These are phyloP conservation scores for Lipomyces yamadae DNA, from an alignment of 805 yeast species.

Conservation along the genomic window DNA sequence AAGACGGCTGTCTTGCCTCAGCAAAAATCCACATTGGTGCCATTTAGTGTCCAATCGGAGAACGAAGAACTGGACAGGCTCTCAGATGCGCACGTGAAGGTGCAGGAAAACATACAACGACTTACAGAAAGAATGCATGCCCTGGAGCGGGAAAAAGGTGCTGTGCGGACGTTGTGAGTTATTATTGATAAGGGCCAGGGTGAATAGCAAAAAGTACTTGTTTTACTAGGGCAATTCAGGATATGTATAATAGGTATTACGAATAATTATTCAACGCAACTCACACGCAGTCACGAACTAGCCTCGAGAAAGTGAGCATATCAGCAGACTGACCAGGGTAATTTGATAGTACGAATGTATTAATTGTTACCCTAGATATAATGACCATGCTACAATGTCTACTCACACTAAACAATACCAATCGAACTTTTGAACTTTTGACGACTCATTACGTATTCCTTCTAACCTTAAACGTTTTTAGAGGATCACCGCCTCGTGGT, in stretches of 20 bases:
- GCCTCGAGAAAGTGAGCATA: too few relatives aligned
- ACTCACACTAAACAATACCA: neutral
- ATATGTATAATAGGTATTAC: neutral
- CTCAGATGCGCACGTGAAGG: slow-evolving; percentile 52
- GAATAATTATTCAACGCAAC: neutral
- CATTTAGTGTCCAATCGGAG: slow-evolving; percentile 60
- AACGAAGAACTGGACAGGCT: slow-evolving; percentile 66
- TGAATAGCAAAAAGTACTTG: neutral
- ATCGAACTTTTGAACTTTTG: neutral
- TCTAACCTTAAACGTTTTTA: slow-evolving; percentile 54
- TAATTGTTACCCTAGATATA: too few relatives aligned
- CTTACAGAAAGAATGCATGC: slow-evolving; percentile 48
- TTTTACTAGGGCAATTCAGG: slow-evolving; percentile 1
- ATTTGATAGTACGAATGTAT: too few relatives aligned
- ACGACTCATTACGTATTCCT: slow-evolving; percentile 7
- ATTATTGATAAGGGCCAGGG: too few relatives aligned
- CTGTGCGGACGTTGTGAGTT: neutral
- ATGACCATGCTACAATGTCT: neutral
- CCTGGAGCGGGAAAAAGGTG: slow-evolving; percentile 44
- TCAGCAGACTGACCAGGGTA: too few relatives aligned
- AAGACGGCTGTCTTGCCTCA: slow-evolving; percentile 56
- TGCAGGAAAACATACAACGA: slow-evolving; percentile 53
- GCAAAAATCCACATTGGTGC: slow-evolving; percentile 47
- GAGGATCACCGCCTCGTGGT: slow-evolving; percentile 57
- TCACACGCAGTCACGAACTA: too few relatives aligned